Evolutionary conservation across 1,139 yeast species (phyloP).

Genomic region (Scheffersomyces illinoinensis): DNA sequence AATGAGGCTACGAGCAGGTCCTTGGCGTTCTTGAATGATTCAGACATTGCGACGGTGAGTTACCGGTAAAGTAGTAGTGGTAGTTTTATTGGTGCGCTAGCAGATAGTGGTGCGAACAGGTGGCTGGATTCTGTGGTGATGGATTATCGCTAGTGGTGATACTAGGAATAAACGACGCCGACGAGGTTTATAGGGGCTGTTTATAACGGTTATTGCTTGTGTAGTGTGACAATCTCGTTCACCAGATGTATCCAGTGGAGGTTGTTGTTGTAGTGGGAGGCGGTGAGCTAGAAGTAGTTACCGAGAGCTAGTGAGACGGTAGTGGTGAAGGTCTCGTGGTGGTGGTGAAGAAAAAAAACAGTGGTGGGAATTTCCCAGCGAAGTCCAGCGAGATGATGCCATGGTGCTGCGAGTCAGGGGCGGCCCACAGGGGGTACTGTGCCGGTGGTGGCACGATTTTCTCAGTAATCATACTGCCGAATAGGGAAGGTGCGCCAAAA

Average conservation of each 20-base stretch:
- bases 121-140: not conserved
- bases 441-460: not conserved
- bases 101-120: constrained; percentile 2
- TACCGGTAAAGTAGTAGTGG: not conserved
- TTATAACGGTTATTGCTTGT: not conserved
- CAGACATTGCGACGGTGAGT: constrained; percentile 25
- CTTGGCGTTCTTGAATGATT: constrained; percentile 36
- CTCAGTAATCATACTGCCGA: constrained; percentile 3
- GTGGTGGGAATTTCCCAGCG: not conserved
- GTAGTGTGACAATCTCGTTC: not conserved
- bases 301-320: constrained; percentile 2
- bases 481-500: constrained; percentile 3
- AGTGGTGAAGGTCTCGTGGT: constrained; percentile 1
- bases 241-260: not conserved
- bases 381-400: constrained; percentile 1
- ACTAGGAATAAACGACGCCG: not conserved
- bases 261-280: not conserved
- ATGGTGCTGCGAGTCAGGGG: not conserved
- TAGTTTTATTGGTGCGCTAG: constrained; percentile 6
- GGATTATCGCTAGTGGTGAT: not conserved
- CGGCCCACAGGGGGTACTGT: not conserved
- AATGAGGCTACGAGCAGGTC: constrained; percentile 71
- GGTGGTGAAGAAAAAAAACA: constrained; percentile 3
- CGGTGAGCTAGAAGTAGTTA: constrained; percentile 1
- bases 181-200: not conserved